A percentile compares a stretch with the other conserved stretches of the same genome.
Evolutionary conservation across 164 flowering plant species (phyloP).

Genomic region (Piper longum): DNA sequence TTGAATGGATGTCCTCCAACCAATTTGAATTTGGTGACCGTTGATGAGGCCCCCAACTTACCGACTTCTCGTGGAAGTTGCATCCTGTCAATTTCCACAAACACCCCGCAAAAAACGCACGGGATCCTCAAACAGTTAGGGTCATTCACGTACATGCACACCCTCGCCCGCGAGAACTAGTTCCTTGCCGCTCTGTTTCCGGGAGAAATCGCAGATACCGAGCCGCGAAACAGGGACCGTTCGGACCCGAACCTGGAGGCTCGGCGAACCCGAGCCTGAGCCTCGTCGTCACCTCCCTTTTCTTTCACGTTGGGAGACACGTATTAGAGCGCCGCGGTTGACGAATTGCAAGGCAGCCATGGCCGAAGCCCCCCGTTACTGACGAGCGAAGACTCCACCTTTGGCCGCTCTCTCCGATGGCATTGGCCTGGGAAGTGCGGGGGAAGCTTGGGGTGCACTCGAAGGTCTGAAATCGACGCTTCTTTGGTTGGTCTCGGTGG

Average conservation of each 20-base stretch:
- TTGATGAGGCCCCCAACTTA: not conserved
- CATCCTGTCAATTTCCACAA: not conserved
- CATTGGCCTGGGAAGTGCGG: no score
- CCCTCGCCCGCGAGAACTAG: no score
- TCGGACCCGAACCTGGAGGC: slow-evolving; percentile 4
- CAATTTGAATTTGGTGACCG: not conserved
- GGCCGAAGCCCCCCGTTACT: not conserved
- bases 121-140: no score
- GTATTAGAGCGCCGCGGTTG: slow-evolving; percentile 2
- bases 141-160: no score
- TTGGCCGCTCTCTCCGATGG: not conserved
- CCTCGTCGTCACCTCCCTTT: slow-evolving; percentile 1
- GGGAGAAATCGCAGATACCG: not conserved
- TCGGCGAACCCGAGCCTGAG: slow-evolving; percentile 1
- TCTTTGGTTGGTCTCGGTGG: no score
- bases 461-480: no score
- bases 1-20: no score
- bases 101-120: not conserved
- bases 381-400: not conserved
- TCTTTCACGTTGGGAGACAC: no score
- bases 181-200: no score
- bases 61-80: not conserved
- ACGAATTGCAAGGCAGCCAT: not conserved
- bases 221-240: slow-evolving; percentile 4
- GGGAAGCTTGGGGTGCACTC: no score